phyloP scores from a whole-genome alignment of 768 basidiomycete species.

The Ramaria sp. region DNA sequence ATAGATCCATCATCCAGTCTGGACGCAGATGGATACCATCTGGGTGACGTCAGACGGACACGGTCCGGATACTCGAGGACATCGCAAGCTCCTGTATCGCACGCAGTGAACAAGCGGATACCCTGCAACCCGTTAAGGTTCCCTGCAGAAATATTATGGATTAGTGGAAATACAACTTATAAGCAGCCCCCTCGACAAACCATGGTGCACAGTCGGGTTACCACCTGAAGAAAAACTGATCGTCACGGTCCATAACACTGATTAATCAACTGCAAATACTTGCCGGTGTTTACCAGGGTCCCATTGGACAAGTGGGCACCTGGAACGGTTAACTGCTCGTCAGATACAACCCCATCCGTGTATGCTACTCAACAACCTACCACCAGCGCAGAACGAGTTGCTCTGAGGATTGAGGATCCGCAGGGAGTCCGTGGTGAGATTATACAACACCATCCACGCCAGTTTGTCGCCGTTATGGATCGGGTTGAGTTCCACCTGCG shows the following conservation, averaged over 20 bases:
- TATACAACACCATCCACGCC: slow-evolving; percentile 2
- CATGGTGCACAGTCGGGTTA: background rate
- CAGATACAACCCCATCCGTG: background rate
- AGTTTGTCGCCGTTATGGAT: background rate
- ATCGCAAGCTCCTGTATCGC: slow-evolving; percentile 50
- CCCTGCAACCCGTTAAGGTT: background rate
- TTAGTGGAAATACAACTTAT: background rate
- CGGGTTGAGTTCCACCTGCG: slow-evolving; percentile 5
- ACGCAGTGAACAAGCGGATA: slow-evolving; percentile 51
- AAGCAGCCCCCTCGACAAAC: too few species aligned
- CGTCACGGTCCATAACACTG: background rate
- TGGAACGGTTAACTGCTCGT: background rate
- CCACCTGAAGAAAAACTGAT: background rate
- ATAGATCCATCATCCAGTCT: slow-evolving; percentile 26
- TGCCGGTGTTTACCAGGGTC: slow-evolving; percentile 1
- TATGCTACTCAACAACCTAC: background rate
- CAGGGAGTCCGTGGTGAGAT: background rate
- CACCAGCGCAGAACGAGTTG: slow-evolving; percentile 6
- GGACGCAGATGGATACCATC: slow-evolving; percentile 68
- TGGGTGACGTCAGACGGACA: slow-evolving; percentile 34
- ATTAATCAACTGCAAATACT: background rate
- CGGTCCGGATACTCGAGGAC: slow-evolving; percentile 34
- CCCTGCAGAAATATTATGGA: background rate
- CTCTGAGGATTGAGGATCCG: background rate
- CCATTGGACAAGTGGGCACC: slow-evolving; percentile 5